Evolutionary conservation across 129 eudicot genomes (phyloP).

Genomic region (Flaveria bidentis): DNA sequence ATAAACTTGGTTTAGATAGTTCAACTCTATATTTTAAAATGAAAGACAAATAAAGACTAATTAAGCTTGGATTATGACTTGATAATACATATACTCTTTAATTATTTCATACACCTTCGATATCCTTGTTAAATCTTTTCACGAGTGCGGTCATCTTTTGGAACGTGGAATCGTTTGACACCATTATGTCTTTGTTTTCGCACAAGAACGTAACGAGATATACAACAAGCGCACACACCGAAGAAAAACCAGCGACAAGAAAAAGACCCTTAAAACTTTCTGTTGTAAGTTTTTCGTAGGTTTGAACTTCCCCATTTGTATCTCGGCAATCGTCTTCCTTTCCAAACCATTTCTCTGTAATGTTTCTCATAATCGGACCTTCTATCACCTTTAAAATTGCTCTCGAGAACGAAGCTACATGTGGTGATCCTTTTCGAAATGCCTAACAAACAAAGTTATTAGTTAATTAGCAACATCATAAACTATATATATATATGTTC

Average conservation of each 20-base stretch:
- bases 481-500: too few species aligned
- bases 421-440: constrained; percentile 57
- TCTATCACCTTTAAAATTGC: constrained; percentile 53
- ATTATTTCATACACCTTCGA: too few species aligned
- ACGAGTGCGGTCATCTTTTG: constrained; percentile 8
- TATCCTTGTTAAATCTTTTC: not conserved
- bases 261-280: constrained; percentile 56
- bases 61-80: too few species aligned
- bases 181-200: constrained; percentile 24
- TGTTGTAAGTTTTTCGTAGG: constrained; percentile 38
- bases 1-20: too few species aligned
- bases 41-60: too few species aligned
- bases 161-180: constrained; percentile 8
- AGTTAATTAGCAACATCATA: too few species aligned
- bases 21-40: too few species aligned
- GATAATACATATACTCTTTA: too few species aligned
- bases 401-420: constrained; percentile 50
- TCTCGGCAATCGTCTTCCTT: constrained; percentile 23
- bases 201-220: not conserved
- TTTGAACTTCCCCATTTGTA: not conserved
- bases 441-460: constrained; percentile 29
- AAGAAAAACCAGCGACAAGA: constrained; percentile 35
- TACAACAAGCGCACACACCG: constrained; percentile 12
- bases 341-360: constrained; percentile 50
- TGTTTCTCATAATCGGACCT: constrained; percentile 36